phyloP scores from a whole-genome alignment of 139 green algal genomes.

The Ettlia oleoabundans region DNA sequence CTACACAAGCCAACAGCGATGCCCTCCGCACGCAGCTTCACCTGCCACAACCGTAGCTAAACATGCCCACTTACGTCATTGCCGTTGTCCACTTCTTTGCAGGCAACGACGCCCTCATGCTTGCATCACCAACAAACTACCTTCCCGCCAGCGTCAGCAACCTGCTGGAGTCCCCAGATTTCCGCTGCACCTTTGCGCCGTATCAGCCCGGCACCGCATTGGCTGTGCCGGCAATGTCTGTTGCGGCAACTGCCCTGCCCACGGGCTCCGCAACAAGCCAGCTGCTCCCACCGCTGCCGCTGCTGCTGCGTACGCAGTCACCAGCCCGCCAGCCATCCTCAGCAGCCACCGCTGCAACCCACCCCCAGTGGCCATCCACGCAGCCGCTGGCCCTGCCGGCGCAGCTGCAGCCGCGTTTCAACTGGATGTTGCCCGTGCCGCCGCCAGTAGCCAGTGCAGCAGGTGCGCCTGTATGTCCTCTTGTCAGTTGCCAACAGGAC shows the following conservation, averaged over 20 bases:
- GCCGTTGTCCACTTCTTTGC: too few species aligned
- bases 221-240: not conserved
- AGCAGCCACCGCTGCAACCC: not conserved
- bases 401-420: not conserved
- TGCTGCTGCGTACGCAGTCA: too few species aligned
- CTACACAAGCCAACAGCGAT: too few species aligned
- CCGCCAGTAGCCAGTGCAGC: too few species aligned
- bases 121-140: not conserved
- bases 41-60: too few species aligned
- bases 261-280: too few species aligned
- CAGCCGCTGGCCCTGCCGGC: not conserved
- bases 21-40: too few species aligned
- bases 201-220: not conserved
- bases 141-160: slow-evolving; percentile 2
- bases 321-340: not conserved
- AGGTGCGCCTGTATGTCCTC: too few species aligned
- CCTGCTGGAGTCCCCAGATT: slow-evolving; percentile 24
- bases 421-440: not conserved
- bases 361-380: too few species aligned
- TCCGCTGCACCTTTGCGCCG: slow-evolving; percentile 17
- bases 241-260: not conserved
- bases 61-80: too few species aligned
- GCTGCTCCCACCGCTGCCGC: not conserved
- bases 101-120: not conserved
- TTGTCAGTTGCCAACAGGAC: too few species aligned